Percentiles rank a stretch among this genome's conserved stretches.
Conservation (phyloP, 495 filamentous ascomycete genomes). For the Pseudotulostoma volvatum region DNA sequence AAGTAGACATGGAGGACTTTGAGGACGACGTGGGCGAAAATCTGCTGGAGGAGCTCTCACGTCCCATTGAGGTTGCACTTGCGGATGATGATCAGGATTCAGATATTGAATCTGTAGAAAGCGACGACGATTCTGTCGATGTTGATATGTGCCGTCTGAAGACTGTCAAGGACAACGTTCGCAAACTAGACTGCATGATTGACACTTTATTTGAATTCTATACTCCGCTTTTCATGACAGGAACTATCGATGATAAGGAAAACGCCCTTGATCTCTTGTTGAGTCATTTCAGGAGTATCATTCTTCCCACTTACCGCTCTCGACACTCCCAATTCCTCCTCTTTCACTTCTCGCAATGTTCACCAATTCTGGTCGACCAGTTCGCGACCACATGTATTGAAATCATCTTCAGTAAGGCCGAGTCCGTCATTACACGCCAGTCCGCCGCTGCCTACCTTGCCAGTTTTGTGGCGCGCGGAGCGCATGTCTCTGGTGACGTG, state of each 20-base stretch:
- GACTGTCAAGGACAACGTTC: conserved; percentile 59
- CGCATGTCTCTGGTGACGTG: conserved; percentile 54
- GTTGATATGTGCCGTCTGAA: conserved; percentile 34
- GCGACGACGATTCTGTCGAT: conserved; percentile 26
- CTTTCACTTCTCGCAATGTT: conserved; percentile 80
- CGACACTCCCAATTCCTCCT: conserved; percentile 81
- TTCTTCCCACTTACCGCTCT: conserved; percentile 75
- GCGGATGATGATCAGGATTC: conserved; percentile 43
- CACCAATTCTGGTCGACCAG: conserved; percentile 53
- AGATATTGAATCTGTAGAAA: conserved; percentile 36
- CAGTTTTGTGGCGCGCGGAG: conserved; percentile 79
- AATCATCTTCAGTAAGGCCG: conserved; percentile 43
- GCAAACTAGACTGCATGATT: conserved; percentile 85
- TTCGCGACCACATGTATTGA: conserved; percentile 68
- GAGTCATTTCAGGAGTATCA: conserved; percentile 64
- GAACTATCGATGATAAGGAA: conserved; percentile 26
- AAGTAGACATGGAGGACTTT: conserved; percentile 77
- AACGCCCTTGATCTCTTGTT: conserved; percentile 55
- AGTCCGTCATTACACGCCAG: conserved; percentile 55
- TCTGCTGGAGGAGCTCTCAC: conserved; percentile 21
- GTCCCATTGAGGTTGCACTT: conserved; percentile 23
- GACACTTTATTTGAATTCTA: conserved; percentile 80
- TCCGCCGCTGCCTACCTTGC: conserved; percentile 83
- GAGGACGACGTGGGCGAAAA: conserved; percentile 52
- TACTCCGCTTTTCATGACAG: conserved; percentile 44